These are phyloP conservation scores for Diplodia seriata DNA, from an alignment of 2,329 filamentous ascomycete genomes.

Conservation along the genomic window DNA sequence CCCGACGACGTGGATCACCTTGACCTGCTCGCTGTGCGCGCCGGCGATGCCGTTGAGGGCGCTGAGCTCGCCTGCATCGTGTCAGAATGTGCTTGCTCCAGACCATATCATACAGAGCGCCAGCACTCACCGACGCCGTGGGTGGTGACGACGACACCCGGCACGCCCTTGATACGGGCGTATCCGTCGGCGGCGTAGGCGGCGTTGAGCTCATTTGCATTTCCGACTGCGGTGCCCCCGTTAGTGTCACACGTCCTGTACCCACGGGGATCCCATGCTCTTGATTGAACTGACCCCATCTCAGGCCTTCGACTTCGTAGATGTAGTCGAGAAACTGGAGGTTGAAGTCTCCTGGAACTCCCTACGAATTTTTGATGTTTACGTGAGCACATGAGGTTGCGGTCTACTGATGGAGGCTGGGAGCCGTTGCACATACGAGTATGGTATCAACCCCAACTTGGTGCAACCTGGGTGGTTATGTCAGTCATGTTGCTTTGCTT, in stretches of 20 bases:
- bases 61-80: slow-evolving; percentile 47
- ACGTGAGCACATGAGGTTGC: slow-evolving; percentile 23
- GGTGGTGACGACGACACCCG: slow-evolving; percentile 60
- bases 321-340: slow-evolving; percentile 55
- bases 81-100: neutral
- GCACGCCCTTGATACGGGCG: slow-evolving; percentile 58
- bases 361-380: slow-evolving; percentile 30
- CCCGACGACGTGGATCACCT: slow-evolving; percentile 55
- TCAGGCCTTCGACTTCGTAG: slow-evolving; percentile 48
- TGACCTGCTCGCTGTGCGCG: slow-evolving; percentile 52
- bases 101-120: neutral
- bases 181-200: slow-evolving; percentile 67
- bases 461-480: slow-evolving; percentile 41
- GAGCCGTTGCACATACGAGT: slow-evolving; percentile 40
- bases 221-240: slow-evolving; percentile 51
- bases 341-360: slow-evolving; percentile 57
- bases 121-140: slow-evolving; percentile 61
- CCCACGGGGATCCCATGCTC: neutral
- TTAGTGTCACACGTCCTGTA: neutral
- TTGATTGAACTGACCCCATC: slow-evolving; percentile 41
- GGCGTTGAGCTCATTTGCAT: slow-evolving; percentile 65
- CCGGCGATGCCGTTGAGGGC: slow-evolving; percentile 56
- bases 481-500: neutral
- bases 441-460: slow-evolving; percentile 51
- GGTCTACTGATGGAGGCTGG: neutral